These are phyloP conservation scores for Onygenales sp. DNA, from an alignment of 2,329 filamentous ascomycete genomes.

Conservation along the genomic window DNA sequence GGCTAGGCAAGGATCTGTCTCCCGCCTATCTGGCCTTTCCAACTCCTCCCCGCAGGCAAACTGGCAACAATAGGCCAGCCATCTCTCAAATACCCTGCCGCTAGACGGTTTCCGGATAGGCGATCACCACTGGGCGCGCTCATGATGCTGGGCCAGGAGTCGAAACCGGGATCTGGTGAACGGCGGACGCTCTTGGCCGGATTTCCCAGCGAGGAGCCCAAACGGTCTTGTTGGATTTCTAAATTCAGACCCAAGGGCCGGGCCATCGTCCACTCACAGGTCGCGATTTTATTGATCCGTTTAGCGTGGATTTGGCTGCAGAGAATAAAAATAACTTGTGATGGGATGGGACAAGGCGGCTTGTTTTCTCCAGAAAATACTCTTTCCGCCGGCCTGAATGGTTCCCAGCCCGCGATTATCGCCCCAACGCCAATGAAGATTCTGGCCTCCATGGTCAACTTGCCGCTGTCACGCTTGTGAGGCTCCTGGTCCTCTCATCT, in stretches of 20 bases:
- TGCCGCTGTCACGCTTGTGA: not conserved
- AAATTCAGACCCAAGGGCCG: not conserved
- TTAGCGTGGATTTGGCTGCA: constrained; percentile 1
- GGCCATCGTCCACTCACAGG: not conserved
- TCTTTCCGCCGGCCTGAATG: not conserved
- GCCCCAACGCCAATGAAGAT: not conserved
- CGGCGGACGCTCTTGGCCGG: not conserved
- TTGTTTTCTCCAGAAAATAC: not conserved
- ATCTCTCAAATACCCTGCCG: not conserved
- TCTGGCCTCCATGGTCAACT: not conserved
- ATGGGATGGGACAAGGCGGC: not conserved
- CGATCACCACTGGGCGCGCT: not conserved
- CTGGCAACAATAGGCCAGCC: not conserved
- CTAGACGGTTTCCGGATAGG: not conserved
- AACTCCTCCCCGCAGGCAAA: not conserved
- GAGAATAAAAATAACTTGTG: constrained; percentile 2
- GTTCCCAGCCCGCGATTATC: not conserved
- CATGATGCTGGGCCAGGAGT: not conserved
- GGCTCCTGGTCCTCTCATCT: not conserved
- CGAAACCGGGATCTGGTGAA: not conserved
- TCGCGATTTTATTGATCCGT: not conserved
- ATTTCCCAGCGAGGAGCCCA: not conserved
- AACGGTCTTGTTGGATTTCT: not conserved
- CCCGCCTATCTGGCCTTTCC: not conserved
- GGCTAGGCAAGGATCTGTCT: not conserved